A percentile compares a stretch with the other conserved stretches of the same genome.
phyloP scores from a whole-genome alignment of 2,329 filamentous ascomycete species.

The Hortaea werneckii region DNA sequence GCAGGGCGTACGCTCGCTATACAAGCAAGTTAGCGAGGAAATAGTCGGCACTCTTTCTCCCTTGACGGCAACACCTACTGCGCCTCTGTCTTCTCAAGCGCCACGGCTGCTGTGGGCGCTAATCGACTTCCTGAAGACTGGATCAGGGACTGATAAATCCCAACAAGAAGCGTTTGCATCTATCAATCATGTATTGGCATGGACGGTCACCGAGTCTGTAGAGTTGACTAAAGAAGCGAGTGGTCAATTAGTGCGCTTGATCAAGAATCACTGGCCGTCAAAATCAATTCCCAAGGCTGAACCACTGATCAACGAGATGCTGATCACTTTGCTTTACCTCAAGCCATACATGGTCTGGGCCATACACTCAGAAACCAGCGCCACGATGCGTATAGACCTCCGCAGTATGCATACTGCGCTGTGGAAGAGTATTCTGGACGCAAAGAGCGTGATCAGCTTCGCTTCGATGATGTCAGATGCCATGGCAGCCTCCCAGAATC shows the following conservation, averaged over 20 bases:
- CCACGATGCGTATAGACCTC: slow-evolving; percentile 32
- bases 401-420: slow-evolving; percentile 60
- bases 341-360: slow-evolving; percentile 30
- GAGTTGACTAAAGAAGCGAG: slow-evolving; percentile 51
- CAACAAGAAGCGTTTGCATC: slow-evolving; percentile 66
- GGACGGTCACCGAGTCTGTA: slow-evolving; percentile 58
- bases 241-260: slow-evolving; percentile 55
- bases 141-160: slow-evolving; percentile 24
- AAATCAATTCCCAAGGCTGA: slow-evolving; percentile 18
- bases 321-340: slow-evolving; percentile 59
- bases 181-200: slow-evolving; percentile 60
- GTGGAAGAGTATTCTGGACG: slow-evolving; percentile 69
- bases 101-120: slow-evolving; percentile 10
- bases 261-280: slow-evolving; percentile 60
- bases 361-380: slow-evolving; percentile 14
- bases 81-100: slow-evolving; percentile 14
- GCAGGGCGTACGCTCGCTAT: slow-evolving; percentile 10
- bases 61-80: slow-evolving; percentile 22
- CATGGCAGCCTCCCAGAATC: slow-evolving; percentile 9
- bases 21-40: slow-evolving; percentile 21
- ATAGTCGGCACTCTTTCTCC: slow-evolving; percentile 19
- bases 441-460: slow-evolving; percentile 58
- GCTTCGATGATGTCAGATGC: slow-evolving; percentile 61
- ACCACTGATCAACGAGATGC: slow-evolving; percentile 61
- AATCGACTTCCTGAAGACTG: slow-evolving; percentile 43